Evolutionary conservation across 257 asterid genomes (phyloP).

Genomic region (Catharanthus roseus): DNA sequence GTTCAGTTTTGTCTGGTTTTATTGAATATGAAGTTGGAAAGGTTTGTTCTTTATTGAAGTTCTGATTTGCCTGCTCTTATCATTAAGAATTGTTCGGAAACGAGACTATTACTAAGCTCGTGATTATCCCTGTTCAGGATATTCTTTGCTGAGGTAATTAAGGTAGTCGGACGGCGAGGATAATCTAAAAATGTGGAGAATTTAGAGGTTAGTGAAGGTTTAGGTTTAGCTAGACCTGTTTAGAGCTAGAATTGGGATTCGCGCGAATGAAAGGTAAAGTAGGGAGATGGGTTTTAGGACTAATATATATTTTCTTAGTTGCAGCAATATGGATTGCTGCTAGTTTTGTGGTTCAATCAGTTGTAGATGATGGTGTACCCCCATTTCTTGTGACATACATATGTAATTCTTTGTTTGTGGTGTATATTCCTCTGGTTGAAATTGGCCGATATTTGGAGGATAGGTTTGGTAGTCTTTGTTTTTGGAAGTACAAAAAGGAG

Average conservation of each 20-base stretch:
- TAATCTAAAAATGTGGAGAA: neutral
- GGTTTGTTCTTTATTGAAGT: neutral
- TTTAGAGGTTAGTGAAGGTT: neutral
- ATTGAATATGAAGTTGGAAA: neutral
- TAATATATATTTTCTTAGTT: constrained; percentile 62
- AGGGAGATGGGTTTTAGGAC: constrained; percentile 83
- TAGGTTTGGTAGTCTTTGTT: constrained; percentile 51
- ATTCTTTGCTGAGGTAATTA: neutral
- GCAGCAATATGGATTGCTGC: constrained; percentile 97
- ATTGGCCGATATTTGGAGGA: constrained; percentile 67
- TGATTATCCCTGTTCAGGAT: constrained; percentile 8
- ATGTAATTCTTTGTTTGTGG: constrained; percentile 81
- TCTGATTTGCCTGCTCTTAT: neutral
- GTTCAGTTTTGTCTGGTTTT: neutral
- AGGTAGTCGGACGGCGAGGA: neutral
- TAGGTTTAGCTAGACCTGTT: no score
- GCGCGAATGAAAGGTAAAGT: constrained; percentile 47
- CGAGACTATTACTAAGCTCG: neutral
- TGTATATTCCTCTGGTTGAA: constrained; percentile 79
- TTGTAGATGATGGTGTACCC: constrained; percentile 85
- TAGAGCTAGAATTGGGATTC: constrained; percentile 4
- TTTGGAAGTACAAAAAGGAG: constrained; percentile 44
- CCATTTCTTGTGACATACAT: constrained; percentile 86
- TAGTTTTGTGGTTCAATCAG: constrained; percentile 89
- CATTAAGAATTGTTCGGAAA: neutral